Evolutionary conservation across 2,329 filamentous ascomycete genomes (phyloP), one percentile per base, ranked within the genome.

Genomic region (Scolecobasidium constrictum): DNA sequence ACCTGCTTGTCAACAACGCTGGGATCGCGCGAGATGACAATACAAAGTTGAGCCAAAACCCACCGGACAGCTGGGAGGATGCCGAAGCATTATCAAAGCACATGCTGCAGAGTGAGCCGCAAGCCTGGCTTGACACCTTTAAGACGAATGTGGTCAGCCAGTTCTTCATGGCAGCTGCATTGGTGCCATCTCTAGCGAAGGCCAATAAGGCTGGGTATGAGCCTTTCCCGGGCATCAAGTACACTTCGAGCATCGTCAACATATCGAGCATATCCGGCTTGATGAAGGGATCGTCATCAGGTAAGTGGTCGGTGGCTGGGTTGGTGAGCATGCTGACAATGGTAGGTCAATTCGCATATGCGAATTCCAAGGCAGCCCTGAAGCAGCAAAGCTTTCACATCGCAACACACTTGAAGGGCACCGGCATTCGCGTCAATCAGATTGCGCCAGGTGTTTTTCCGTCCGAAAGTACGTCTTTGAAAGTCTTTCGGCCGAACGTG

Each of bases 341-440:
- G 17, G 81, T 81, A n/a, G 71, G 71, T 17, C 84, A 86, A 22
- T 88, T 80, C 60, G 77, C 78, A 0, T 92, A 92, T 57, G 84
- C 83, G 12, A 75, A 83, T n/a, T 81, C 77, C 46, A 92, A 92
- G 64, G 83, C 80, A 1, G 85, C 78, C 0, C 77, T 78, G 0
- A 81, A 81, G 5, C 79, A 86, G 48, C 61, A 87, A 28, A 77
- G 78, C 11, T 86, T 85, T 60, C 73, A 83, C 55, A 69, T 88
- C 56, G 75, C 75, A 7, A 71, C 75, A n/a, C 71, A 78, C 51
- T 67, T 86, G 49, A 71, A 73, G 26, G 73, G 74, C 16, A 33
- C 34, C 18, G 22, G 34, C 16, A 23, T 43, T 15, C 17, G 40
- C 15, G 40, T 43, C 15, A 43, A 43, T 21, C 21, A 18, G 7